Conservation (phyloP, 2,329 filamentous ascomycete species). For the Pseudopithomyces maydicus region DNA sequence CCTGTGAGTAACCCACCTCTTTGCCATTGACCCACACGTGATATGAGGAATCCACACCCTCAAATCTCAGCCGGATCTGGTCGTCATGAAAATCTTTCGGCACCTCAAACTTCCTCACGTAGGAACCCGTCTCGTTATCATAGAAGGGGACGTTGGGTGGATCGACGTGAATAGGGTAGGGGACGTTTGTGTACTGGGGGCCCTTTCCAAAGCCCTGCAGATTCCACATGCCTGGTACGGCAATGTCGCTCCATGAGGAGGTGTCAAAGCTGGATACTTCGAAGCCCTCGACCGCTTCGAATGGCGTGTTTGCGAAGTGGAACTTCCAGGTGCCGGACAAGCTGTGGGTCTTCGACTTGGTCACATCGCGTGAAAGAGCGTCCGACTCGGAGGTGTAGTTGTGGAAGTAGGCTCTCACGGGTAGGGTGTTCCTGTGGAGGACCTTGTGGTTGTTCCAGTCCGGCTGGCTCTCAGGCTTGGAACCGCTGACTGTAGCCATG, state of each 20-base stretch:
- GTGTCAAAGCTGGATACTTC: conserved; percentile 39
- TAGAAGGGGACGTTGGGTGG: conserved; percentile 65
- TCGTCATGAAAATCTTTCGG: conserved; percentile 55
- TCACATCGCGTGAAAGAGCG: conserved; percentile 51
- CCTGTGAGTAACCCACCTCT: conserved; percentile 70
- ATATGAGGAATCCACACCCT: conserved; percentile 74
- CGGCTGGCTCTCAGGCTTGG: conserved; percentile 41
- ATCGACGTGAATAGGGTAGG: conserved; percentile 68
- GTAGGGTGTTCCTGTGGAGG: conserved; percentile 64
- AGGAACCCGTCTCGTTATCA: conserved; percentile 69
- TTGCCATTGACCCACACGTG: conserved; percentile 71
- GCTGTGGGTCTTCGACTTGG: conserved; percentile 38
- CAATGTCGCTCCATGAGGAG: conserved; percentile 57
- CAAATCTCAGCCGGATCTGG: conserved; percentile 69
- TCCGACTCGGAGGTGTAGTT: conserved; percentile 56
- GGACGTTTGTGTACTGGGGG: conserved; percentile 72
- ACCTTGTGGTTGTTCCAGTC: conserved; percentile 68
- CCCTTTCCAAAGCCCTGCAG: conserved; percentile 67
- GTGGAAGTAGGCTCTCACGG: conserved; percentile 63
- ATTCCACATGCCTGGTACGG: conserved; percentile 73
- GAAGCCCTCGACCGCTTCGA: conserved; percentile 44
- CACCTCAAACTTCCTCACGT: conserved; percentile 61
- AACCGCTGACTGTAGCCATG: conserved; percentile 5
- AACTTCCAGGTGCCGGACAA: conserved; percentile 48
- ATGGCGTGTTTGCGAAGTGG: conserved; percentile 41